Conservation (phyloP, 345 rosid genomes). For the Orychophragmus violaceus region DNA sequence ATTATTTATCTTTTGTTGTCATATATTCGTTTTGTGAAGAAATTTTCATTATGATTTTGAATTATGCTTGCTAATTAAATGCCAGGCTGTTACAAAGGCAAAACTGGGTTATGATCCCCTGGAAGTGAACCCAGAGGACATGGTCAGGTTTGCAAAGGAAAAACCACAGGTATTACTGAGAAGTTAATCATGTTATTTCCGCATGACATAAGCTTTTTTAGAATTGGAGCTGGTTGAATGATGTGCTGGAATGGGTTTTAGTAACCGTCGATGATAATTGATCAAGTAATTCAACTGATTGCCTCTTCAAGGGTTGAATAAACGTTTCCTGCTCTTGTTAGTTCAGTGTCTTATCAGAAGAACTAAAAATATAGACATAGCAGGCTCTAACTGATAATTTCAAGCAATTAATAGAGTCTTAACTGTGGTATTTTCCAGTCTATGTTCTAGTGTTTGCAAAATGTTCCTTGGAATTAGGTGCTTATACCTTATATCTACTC, state of each 20-base stretch:
- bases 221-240: neutral
- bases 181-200: constrained; percentile 11
- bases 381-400: neutral
- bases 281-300: constrained; percentile 1
- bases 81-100: constrained; percentile 92
- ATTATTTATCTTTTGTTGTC: constrained; percentile 7
- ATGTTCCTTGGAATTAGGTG: neutral
- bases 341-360: constrained; percentile 15
- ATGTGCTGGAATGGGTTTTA: neutral
- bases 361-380: neutral
- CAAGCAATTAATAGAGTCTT: too few species aligned
- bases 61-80: constrained; percentile 18
- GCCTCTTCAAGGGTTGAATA: too few species aligned
- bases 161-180: constrained; percentile 69
- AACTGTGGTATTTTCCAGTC: constrained; percentile 19
- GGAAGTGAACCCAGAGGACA: constrained; percentile 98
- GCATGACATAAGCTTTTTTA: neutral
- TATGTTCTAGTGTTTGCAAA: neutral
- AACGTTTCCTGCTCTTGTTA: too few species aligned
- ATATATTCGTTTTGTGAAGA: neutral
- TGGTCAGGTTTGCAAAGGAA: constrained; percentile 94
- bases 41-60: neutral
- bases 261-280: neutral
- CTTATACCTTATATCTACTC: constrained; percentile 19
- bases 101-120: constrained; percentile 95